Conservation (phyloP, 495 filamentous ascomycete genomes). For the Apodospora peruviana region DNA sequence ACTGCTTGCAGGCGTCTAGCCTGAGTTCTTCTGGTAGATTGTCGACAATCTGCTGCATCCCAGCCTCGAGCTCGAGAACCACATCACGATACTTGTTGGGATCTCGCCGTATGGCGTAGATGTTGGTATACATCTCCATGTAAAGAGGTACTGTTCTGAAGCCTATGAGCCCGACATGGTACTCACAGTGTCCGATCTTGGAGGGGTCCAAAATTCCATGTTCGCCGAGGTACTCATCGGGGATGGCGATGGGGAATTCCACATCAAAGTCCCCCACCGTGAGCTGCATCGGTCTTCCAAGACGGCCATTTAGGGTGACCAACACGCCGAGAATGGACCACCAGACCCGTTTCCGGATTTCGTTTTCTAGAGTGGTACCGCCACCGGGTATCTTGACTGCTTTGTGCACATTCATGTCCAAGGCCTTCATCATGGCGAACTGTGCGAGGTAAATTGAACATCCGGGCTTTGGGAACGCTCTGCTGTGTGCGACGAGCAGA, state of each 20-base stretch:
- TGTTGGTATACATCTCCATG: slow-evolving; percentile 64
- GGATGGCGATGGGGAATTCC: slow-evolving; percentile 62
- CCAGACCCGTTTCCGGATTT: slow-evolving; percentile 72
- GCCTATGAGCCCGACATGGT: slow-evolving; percentile 56
- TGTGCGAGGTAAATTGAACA: slow-evolving; percentile 59
- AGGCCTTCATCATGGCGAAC: slow-evolving; percentile 55
- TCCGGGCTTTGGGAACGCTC: slow-evolving; percentile 74
- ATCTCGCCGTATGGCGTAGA: slow-evolving; percentile 59
- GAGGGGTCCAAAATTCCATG: slow-evolving; percentile 41
- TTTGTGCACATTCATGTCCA: slow-evolving; percentile 69
- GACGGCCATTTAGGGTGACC: slow-evolving; percentile 61
- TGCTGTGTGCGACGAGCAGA: slow-evolving; percentile 62
- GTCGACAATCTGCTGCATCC: slow-evolving; percentile 49
- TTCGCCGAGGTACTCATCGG: slow-evolving; percentile 60
- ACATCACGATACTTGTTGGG: slow-evolving; percentile 55
- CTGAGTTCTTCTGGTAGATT: slow-evolving; percentile 51
- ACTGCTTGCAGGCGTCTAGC: slow-evolving; percentile 41
- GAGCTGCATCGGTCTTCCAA: slow-evolving; percentile 71
- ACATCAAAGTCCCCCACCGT: slow-evolving; percentile 66
- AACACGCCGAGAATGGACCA: slow-evolving; percentile 62
- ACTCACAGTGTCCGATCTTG: slow-evolving; percentile 54
- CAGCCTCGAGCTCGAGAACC: slow-evolving; percentile 56
- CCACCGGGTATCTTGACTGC: slow-evolving; percentile 55
- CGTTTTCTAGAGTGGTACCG: slow-evolving; percentile 56
- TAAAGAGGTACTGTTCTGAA: slow-evolving; percentile 56